Conservation (phyloP, 2,329 filamentous ascomycete genomes). For the Fusarium nematophilum region DNA sequence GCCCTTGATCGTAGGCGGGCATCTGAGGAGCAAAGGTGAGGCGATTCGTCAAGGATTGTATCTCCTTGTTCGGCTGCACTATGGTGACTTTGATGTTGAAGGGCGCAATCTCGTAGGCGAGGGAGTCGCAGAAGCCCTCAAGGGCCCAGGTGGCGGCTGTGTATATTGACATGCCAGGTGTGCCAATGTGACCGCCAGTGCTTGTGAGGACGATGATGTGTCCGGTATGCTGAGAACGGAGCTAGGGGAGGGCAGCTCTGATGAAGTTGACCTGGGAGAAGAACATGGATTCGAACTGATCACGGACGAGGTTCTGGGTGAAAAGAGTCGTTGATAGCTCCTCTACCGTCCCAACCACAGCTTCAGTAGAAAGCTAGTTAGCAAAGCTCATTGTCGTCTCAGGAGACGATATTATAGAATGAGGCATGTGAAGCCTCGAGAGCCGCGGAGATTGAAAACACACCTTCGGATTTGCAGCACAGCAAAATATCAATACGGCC, state of each 20-base stretch:
- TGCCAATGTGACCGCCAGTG: constrained; percentile 92
- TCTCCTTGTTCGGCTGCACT: constrained; percentile 94
- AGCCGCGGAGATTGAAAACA: constrained; percentile 24
- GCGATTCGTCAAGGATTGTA: constrained; percentile 86
- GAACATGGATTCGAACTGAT: constrained; percentile 95
- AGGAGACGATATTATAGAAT: not conserved
- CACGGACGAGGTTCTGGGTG: constrained; percentile 82
- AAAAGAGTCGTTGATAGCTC: constrained; percentile 80
- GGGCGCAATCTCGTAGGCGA: constrained; percentile 95
- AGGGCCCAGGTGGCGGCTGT: constrained; percentile 94
- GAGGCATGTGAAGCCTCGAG: no score
- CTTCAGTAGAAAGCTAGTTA: constrained; percentile 59
- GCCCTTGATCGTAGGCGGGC: constrained; percentile 57
- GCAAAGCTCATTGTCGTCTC: not conserved
- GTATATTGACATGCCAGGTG: constrained; percentile 89
- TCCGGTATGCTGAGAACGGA: constrained; percentile 83
- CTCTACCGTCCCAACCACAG: constrained; percentile 90
- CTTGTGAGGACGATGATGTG: constrained; percentile 92
- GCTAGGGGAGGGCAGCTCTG: constrained; percentile 83
- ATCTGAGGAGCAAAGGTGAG: constrained; percentile 87
- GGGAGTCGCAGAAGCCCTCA: constrained; percentile 93
- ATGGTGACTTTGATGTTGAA: constrained; percentile 98
- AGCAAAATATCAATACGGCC: constrained; percentile 90
- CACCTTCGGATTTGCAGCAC: constrained; percentile 89
- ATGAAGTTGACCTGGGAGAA: constrained; percentile 97